Base-by-base conservation (phyloP, 768 basidiomycete species). In the Tulasnella sp. region DNA sequence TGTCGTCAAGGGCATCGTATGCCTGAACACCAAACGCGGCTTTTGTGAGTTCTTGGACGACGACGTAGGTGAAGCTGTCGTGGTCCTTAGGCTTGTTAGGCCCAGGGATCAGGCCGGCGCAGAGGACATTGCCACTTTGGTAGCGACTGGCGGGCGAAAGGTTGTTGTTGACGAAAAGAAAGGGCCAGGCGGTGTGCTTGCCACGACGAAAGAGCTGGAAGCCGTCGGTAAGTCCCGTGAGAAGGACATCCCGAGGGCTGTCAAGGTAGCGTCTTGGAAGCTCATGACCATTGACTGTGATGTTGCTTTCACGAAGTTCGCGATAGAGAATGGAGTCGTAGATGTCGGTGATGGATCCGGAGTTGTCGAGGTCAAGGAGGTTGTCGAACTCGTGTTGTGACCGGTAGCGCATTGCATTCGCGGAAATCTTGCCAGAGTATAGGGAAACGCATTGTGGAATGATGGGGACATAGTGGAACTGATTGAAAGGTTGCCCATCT, bases 21-120 rank as follows among this genome's bases (percentile, higher is more conserved):
- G 83, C 63, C n/a, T n/a, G 16, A 29, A 42, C 40, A 29, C 84
- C 85, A 22, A 71, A 5, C 0, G 79, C 79, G 0, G 84, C 79
- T 19, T 77, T 69, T 0, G 80, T 37, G 2, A 81, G 73, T 73
- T 85, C 83, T 4, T 83, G 74, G 6, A 80, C 75, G 0, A 83
- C 73, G 0, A 81, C 82, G 36, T 64, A 74, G 0, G 81, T 77
- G 67, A 84, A 85, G 0, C 82, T 82, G 32, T 79, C 78, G 6
- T 82, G 34, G 47, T 83, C 80, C 39, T 80, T 79, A 0, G 84
- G 82, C 47, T 81, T 81, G 16, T 80, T 79, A 0, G 83, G 84
- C 0, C 85, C 83, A 2, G 84, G 85, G 62, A 86, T 83, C 47
- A 84, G 77, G 14, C 83, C 82, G 12, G 84, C 37, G 35, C 78